A percentile compares a stretch with the other conserved stretches of the same genome.
phyloP scores from a whole-genome alignment of 306 rosid species.

The Fragaria ananassa region DNA sequence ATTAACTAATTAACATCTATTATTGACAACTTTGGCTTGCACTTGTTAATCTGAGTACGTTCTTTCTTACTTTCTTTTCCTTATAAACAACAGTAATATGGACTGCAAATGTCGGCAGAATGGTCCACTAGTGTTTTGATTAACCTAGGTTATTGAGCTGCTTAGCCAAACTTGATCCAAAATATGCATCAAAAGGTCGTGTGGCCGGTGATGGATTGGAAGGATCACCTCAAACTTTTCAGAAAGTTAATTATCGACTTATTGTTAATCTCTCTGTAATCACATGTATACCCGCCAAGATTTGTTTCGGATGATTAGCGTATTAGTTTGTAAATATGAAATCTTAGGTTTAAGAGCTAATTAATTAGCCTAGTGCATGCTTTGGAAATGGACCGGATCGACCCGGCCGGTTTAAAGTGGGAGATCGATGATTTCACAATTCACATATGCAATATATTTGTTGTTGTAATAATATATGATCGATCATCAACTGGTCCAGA shows the following conservation, averaged over 20 bases:
- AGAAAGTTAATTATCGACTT: neutral
- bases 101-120: constrained; percentile 40
- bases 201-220: neutral
- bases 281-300: neutral
- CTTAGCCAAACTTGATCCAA: constrained; percentile 26
- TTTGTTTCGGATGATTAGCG: neutral
- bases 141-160: constrained; percentile 32
- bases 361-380: neutral
- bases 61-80: neutral
- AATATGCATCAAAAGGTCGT: neutral
- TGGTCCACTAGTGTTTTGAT: constrained; percentile 61
- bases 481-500: neutral
- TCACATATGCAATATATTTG: constrained; percentile 1
- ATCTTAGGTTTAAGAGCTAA: too few species aligned
- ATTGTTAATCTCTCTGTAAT: neutral
- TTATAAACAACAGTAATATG: constrained; percentile 35
- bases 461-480: too few species aligned
- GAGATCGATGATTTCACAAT: neutral
- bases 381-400: neutral
- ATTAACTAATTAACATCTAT: constrained; percentile 23
- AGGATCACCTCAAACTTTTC: neutral
- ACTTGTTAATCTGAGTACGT: constrained; percentile 33
- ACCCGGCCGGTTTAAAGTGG: neutral
- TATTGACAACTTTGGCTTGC: constrained; percentile 30
- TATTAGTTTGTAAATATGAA: neutral